Evolutionary conservation across 2,329 filamentous ascomycete genomes (phyloP).

Genomic region (Neopestalotiopsis sp.): DNA sequence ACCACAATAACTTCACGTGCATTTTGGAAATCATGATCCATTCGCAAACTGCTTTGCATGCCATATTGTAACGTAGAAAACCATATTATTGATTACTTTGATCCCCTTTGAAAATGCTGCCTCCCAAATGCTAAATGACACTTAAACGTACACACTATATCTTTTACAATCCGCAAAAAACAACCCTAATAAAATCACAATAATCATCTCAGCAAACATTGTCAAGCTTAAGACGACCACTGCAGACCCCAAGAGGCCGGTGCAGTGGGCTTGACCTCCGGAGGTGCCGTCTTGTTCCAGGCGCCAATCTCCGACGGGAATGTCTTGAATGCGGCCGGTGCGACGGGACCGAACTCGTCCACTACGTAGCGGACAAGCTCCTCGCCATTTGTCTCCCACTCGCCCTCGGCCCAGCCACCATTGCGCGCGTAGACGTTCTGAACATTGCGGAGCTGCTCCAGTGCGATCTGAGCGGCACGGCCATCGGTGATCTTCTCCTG

Average conservation of each 20-base stretch:
- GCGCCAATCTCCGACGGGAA: not conserved
- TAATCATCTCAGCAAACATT: not conserved
- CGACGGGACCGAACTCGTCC: not conserved
- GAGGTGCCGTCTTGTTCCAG: not conserved
- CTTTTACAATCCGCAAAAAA: not conserved
- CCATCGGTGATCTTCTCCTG: not conserved
- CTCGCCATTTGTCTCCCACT: not conserved
- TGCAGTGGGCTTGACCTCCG: not conserved
- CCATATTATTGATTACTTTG: too few relatives aligned
- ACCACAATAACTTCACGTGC: too few relatives aligned
- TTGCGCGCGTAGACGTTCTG: not conserved
- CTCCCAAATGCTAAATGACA: constrained; percentile 2
- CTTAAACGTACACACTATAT: not conserved
- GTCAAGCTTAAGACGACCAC: not conserved
- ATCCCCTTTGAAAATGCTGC: not conserved
- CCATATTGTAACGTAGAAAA: too few relatives aligned
- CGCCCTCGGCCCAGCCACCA: not conserved
- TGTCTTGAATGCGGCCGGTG: not conserved
- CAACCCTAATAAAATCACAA: not conserved
- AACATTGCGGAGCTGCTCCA: not conserved
- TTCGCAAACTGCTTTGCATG: too few relatives aligned
- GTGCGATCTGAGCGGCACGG: not conserved
- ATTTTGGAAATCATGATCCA: too few relatives aligned
- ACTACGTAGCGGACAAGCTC: not conserved
- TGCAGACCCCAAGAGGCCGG: not conserved